Evolutionary conservation across 1,284 basidiomycete genomes (phyloP).

Genomic region (Leccinum colubrinum): DNA sequence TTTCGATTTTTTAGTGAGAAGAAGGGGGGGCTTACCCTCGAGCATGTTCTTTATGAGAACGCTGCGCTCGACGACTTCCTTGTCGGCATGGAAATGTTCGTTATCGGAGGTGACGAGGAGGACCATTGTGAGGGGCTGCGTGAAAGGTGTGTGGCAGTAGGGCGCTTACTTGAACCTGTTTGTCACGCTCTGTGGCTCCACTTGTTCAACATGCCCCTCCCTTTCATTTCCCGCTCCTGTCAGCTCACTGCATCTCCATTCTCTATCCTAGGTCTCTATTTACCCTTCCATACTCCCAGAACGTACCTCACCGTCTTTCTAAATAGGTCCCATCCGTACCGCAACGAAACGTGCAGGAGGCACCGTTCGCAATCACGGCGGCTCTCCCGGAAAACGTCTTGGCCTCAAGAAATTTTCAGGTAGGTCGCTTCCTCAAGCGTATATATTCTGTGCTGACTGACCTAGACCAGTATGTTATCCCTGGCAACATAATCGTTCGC

Average conservation of each 20-base stretch:
- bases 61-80: constrained; percentile 92
- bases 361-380: constrained; percentile 86
- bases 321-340: constrained; percentile 70
- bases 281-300: not conserved
- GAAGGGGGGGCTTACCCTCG: constrained; percentile 65
- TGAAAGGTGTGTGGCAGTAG: constrained; percentile 5
- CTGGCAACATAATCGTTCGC: constrained; percentile 44
- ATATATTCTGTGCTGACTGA: constrained; percentile 14
- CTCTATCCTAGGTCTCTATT: constrained; percentile 43
- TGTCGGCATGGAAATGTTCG: constrained; percentile 92
- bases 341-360: constrained; percentile 95
- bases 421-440: constrained; percentile 31
- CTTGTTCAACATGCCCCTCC: constrained; percentile 21
- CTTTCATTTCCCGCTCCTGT: constrained; percentile 41
- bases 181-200: constrained; percentile 16
- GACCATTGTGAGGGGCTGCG: constrained; percentile 49
- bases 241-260: constrained; percentile 44
- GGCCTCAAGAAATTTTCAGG: constrained; percentile 95
- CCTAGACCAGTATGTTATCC: constrained; percentile 82
- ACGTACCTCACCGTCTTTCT: constrained; percentile 10
- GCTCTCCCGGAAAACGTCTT: constrained; percentile 86
- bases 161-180: constrained; percentile 4
- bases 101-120: constrained; percentile 91
- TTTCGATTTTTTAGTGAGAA: constrained; percentile 5
- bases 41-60: constrained; percentile 99